phyloP scores from a whole-genome alignment of 495 filamentous ascomycete genomes.

The Chaetomium fimeti region DNA sequence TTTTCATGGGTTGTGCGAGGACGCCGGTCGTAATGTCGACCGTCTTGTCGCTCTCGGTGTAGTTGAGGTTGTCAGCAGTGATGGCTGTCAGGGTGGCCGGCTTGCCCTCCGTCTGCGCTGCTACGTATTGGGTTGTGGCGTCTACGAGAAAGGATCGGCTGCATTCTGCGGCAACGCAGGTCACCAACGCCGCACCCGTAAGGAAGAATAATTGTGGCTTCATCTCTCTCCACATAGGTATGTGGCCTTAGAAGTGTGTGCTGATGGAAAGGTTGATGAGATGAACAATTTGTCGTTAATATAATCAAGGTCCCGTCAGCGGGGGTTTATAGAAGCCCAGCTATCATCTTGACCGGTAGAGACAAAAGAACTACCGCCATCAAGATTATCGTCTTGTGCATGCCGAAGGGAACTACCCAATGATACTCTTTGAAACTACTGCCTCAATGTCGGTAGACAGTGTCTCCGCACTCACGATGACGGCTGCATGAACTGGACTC shows the following conservation, averaged over 20 bases:
- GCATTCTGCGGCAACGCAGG: conserved; percentile 6
- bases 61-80: conserved; percentile 1
- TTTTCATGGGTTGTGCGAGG: conserved; percentile 44
- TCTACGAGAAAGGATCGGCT: conserved; percentile 14
- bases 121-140: conserved; percentile 21
- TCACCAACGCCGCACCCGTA: background rate
- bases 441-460: background rate
- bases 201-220: background rate
- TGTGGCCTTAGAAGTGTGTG: no score
- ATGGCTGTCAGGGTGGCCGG: conserved; percentile 7
- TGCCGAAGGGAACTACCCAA: background rate
- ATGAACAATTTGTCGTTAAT: background rate
- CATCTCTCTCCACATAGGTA: no score
- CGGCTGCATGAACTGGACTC: background rate
- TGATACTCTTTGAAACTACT: background rate
- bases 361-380: background rate
- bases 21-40: conserved; percentile 41
- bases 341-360: background rate
- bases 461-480: background rate
- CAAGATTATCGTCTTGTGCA: background rate
- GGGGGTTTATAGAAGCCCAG: background rate
- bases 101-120: conserved; percentile 25
- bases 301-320: no score
- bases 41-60: conserved; percentile 46
- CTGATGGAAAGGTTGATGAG: no score